These are phyloP conservation scores for Microbotryomycetes sp. DNA, from an alignment of 1,284 basidiomycete genomes.

Conservation along the genomic window DNA sequence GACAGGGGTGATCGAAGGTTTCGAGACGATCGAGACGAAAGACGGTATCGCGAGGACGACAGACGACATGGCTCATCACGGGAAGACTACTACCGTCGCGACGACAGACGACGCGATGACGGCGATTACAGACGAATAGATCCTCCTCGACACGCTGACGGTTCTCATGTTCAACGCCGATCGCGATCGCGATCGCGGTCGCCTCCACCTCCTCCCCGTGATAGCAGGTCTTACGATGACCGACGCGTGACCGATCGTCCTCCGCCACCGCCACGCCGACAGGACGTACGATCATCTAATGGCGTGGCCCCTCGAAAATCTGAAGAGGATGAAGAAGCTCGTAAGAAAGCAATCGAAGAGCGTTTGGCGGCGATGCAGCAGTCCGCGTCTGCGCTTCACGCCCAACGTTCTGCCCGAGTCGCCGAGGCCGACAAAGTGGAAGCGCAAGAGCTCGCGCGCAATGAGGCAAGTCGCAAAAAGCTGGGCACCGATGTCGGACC, in stretches of 20 bases:
- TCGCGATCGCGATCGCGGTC: slow-evolving; percentile 44
- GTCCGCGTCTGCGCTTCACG: slow-evolving; percentile 13
- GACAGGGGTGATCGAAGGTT: neutral
- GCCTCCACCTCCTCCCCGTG: slow-evolving; percentile 1
- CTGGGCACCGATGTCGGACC: slow-evolving; percentile 21
- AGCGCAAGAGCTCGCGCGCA: slow-evolving; percentile 7
- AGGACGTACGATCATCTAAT: neutral
- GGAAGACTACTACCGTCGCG: neutral
- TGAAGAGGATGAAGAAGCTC: slow-evolving; percentile 6
- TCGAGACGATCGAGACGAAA: neutral
- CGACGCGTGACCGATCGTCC: neutral
- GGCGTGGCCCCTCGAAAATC: neutral
- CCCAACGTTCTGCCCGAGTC: slow-evolving; percentile 14
- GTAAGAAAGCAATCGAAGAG: slow-evolving; percentile 10
- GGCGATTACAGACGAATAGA: neutral
- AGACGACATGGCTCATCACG: neutral
- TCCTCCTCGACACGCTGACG: neutral
- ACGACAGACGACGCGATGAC: neutral
- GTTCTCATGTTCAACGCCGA: neutral
- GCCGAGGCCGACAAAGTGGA: slow-evolving; percentile 13
- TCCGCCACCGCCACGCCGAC: neutral
- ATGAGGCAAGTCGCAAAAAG: slow-evolving; percentile 2
- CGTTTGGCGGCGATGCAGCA: slow-evolving; percentile 31
- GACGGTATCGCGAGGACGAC: neutral
- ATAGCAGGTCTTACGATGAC: slow-evolving; percentile 23